Percentiles rank a stretch among this genome's conserved stretches.
phyloP scores from a whole-genome alignment of 306 rosid species.

The Quercus wislizeni region DNA sequence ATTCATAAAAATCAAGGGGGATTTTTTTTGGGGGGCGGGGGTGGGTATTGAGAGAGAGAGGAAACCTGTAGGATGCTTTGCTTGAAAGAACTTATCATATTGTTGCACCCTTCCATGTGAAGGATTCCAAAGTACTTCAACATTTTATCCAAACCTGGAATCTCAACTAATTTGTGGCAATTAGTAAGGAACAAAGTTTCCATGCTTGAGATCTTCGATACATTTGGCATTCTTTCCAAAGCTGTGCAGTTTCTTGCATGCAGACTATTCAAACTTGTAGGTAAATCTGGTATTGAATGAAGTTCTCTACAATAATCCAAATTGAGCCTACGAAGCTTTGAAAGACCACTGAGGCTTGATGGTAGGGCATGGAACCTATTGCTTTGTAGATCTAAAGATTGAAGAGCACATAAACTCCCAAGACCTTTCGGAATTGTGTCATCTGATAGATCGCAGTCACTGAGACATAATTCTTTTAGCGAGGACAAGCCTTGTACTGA shows the following conservation, averaged over 20 bases:
- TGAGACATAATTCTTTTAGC: not conserved
- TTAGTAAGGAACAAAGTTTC: not conserved
- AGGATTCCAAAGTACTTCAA: not conserved
- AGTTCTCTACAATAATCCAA: not conserved
- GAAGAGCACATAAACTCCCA: not conserved
- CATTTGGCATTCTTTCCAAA: conserved; percentile 11
- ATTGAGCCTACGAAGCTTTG: not conserved
- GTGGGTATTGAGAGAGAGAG: not conserved
- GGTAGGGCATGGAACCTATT: not conserved
- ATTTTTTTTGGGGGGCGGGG: too few species aligned
- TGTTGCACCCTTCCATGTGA: conserved; percentile 20
- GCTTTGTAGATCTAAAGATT: not conserved
- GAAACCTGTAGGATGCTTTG: conserved; percentile 23
- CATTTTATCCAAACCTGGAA: conserved; percentile 17
- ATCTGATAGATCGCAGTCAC: conserved; percentile 7
- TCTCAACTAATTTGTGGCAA: conserved; percentile 4
- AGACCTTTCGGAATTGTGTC: not conserved
- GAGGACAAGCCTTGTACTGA: conserved; percentile 20
- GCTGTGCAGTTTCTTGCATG: not conserved
- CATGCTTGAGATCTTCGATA: conserved; percentile 9
- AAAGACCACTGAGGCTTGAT: not conserved
- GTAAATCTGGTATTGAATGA: not conserved
- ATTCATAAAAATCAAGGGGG: too few species aligned
- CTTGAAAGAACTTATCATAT: not conserved
- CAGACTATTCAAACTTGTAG: too few species aligned